These are phyloP conservation scores for Apiospora arundinis DNA, from an alignment of 2,329 filamentous ascomycete species.

Conservation along the genomic window DNA sequence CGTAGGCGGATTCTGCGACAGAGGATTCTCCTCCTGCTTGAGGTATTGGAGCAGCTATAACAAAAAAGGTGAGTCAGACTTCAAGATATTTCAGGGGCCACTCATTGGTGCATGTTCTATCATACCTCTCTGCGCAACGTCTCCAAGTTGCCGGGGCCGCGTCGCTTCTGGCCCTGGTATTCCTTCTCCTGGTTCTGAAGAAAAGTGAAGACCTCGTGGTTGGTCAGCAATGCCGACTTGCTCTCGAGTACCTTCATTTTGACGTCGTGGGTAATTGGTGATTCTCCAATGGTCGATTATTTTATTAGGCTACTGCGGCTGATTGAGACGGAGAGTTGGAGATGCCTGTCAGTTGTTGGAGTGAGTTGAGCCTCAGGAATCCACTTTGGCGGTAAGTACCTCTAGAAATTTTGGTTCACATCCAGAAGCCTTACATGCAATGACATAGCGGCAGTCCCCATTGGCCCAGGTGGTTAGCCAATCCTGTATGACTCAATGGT, in stretches of 20 bases:
- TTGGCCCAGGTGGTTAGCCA: not conserved
- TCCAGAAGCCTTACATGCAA: conserved; percentile 4
- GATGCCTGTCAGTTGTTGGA: conserved; percentile 9
- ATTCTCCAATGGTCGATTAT: not conserved
- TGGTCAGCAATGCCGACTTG: conserved; percentile 72
- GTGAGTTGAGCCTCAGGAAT: conserved; percentile 11
- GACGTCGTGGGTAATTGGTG: not conserved
- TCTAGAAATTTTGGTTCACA: not conserved
- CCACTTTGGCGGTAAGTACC: not conserved
- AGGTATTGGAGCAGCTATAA: conserved; percentile 67
- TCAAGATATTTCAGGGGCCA: not conserved
- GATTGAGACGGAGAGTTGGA: conserved; percentile 13
- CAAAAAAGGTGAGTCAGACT: not conserved
- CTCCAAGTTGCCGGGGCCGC: conserved; percentile 63
- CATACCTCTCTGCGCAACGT: conserved; percentile 70
- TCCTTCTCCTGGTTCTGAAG: conserved; percentile 61
- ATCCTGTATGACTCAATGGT: not conserved
- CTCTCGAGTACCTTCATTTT: conserved; percentile 75
- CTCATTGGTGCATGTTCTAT: conserved; percentile 15
- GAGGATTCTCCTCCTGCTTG: conserved; percentile 58
- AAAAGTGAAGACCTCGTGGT: conserved; percentile 75
- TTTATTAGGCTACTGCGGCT: not conserved
- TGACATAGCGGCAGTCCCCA: not conserved
- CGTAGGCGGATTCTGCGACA: conserved; percentile 59
- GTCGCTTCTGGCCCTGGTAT: conserved; percentile 57